phyloP scores from a whole-genome alignment of 2,329 filamentous ascomycete genomes.

The Fusarium sp. region DNA sequence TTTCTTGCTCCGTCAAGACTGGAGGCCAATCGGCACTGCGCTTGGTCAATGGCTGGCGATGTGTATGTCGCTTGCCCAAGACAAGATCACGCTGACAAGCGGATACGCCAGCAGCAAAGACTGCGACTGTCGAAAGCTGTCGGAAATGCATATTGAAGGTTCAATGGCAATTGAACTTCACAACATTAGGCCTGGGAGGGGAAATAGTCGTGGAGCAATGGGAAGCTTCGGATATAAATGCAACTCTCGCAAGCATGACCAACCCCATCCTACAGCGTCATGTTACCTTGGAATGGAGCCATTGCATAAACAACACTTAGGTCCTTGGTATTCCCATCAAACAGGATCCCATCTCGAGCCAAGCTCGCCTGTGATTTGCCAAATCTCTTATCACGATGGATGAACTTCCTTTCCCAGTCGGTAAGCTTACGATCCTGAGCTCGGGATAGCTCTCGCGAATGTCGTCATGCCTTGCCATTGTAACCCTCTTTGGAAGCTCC shows the following conservation, averaged over 20 bases:
- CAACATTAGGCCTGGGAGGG: background rate
- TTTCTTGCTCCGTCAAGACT: conserved; percentile 47
- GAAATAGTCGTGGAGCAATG: background rate
- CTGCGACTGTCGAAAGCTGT: conserved; percentile 29
- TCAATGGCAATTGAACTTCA: background rate
- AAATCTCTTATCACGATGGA: background rate
- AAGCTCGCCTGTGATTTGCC: conserved; percentile 20
- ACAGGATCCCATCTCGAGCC: conserved; percentile 3
- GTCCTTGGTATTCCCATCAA: conserved; percentile 14
- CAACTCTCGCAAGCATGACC: background rate
- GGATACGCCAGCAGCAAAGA: conserved; percentile 35
- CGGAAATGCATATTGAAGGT: conserved; percentile 25
- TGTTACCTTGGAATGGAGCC: conserved; percentile 33
- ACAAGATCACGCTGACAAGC: conserved; percentile 46
- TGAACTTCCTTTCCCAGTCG: conserved; percentile 23
- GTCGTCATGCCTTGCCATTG: conserved; percentile 31
- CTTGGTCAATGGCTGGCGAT: conserved; percentile 45
- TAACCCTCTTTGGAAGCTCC: conserved; percentile 33
- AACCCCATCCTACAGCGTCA: conserved; percentile 2
- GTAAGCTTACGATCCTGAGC: conserved; percentile 31
- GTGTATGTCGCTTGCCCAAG: conserved; percentile 42
- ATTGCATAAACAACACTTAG: background rate
- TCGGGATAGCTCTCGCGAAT: conserved; percentile 21
- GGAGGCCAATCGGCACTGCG: conserved; percentile 50
- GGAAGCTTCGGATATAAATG: conserved; percentile 33